A percentile compares a stretch with the other conserved stretches of the same genome.
phyloP scores from a whole-genome alignment of 345 rosid species.

The Theobroma cacao region DNA sequence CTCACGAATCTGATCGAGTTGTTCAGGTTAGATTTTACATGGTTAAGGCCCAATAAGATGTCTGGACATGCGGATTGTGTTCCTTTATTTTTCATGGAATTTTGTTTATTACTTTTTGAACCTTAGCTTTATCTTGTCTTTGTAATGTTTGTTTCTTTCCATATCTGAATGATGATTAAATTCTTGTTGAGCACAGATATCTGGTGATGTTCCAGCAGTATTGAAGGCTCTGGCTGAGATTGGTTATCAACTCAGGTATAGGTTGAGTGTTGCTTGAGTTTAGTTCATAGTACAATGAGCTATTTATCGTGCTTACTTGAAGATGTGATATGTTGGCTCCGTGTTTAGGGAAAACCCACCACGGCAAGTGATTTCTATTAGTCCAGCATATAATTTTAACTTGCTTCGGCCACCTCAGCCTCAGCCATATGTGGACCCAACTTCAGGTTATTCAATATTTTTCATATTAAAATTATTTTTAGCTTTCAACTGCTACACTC shows the following conservation, averaged over 20 bases:
- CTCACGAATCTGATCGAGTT: slow-evolving; percentile 65
- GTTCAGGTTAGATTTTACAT: slow-evolving; percentile 43
- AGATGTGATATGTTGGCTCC: neutral
- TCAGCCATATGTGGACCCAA: slow-evolving; percentile 38
- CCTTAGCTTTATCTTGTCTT: neutral
- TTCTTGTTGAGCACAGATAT: slow-evolving; percentile 35
- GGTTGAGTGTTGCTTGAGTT: neutral
- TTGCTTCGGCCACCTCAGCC: slow-evolving; percentile 33
- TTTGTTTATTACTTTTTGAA: neutral
- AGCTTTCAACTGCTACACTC: slow-evolving; percentile 22
- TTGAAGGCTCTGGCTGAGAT: slow-evolving; percentile 57
- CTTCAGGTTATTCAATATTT: slow-evolving; percentile 49
- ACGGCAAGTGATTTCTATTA: slow-evolving; percentile 55
- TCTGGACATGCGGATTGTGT: neutral
- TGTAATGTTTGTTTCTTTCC: neutral
- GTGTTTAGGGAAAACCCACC: slow-evolving; percentile 60
- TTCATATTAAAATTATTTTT: neutral
- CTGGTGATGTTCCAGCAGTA: slow-evolving; percentile 59
- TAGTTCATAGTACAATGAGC: neutral
- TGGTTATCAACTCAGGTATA: slow-evolving; percentile 56
- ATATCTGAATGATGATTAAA: neutral
- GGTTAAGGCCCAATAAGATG: neutral
- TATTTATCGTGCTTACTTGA: neutral
- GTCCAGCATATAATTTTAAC: slow-evolving; percentile 53
- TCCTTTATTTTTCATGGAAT: neutral